Evolutionary conservation across 495 filamentous ascomycete genomes (phyloP), one percentile per base, ranked within the genome.

Genomic region (Penicillium angulare): DNA sequence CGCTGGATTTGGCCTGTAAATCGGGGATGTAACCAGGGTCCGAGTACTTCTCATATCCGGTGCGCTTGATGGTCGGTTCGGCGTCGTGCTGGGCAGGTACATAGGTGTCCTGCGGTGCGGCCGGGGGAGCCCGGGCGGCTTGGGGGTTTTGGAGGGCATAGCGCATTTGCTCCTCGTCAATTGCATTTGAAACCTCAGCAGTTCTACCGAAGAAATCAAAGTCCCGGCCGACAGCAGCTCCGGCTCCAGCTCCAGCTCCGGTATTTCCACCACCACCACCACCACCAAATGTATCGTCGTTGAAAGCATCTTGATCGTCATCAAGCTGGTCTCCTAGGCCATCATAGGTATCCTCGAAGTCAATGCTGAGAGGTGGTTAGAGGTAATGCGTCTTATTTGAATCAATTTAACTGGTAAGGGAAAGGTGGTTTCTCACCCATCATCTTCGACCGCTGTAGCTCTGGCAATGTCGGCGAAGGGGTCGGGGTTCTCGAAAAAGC

Each of bases 331-430:
- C 89, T 3, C 91, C 93, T 17, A 97, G 77, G 2, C 93, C 93
- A 70, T 99, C 95, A 65, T 99, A 97, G 23, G 93, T 97, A 60
- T 99, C 93, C 57, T 98, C 93, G 56, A 97, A 98, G 51, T 97
- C 90, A 47, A 97, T 81, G 31, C 83, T 87, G 56, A 8, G 13
- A 7, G 12, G 10, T 18, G 3, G 29, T 46, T 10, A 46, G 10
- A 23, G 3, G 3, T 33, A 23, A 23, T 22, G 5, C 6, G 17
- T 31, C 27, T 31, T 31, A 2, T 7, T 31, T 12, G 27, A 7
- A 12, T n/a, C 1, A 12, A 44, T 32, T 6, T 17, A 20, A 32
- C 3, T 42, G n/a, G n/a, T n/a, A n/a, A 20, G 17, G 51, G 22
- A 18, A 42, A 43, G 45, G n/a, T n/a, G n/a, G 36, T 56, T 21